A percentile compares a stretch with the other conserved stretches of the same genome.
These are phyloP conservation scores for Cerioporus squamosus DNA, from an alignment of 1,284 basidiomycete genomes.

Conservation along the genomic window DNA sequence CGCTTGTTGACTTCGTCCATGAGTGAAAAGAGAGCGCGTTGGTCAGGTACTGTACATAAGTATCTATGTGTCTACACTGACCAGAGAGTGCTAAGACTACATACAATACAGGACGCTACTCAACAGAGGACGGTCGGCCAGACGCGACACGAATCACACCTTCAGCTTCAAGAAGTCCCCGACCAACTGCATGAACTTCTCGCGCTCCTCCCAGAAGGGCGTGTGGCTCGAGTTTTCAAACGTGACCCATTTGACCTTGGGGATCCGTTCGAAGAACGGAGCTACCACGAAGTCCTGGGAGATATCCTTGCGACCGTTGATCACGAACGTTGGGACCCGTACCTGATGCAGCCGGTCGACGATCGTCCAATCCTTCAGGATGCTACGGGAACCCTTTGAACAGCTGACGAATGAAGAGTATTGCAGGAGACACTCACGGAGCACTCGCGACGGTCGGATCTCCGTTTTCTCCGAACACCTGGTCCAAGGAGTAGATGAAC, in stretches of 20 bases:
- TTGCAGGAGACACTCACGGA: conserved; percentile 11
- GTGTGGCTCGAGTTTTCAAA: conserved; percentile 33
- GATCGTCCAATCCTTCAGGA: conserved; percentile 31
- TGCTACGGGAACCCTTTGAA: conserved; percentile 1
- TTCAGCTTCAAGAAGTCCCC: conserved; percentile 18
- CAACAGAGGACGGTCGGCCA: too few species aligned
- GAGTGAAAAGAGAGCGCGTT: too few species aligned
- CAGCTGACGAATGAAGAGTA: not conserved
- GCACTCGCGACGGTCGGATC: conserved; percentile 27
- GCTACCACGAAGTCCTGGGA: conserved; percentile 30
- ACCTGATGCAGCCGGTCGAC: conserved; percentile 30
- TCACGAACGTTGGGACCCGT: conserved; percentile 30
- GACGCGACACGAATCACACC: not conserved
- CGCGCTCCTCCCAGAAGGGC: conserved; percentile 31
- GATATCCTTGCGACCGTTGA: conserved; percentile 32
- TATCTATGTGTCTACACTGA: too few species aligned
- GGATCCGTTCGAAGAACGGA: conserved; percentile 28
- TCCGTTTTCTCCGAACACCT: conserved; percentile 18
- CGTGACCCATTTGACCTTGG: conserved; percentile 29
- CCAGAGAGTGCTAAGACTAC: too few species aligned
- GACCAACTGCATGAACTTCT: conserved; percentile 24
- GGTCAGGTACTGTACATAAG: too few species aligned
- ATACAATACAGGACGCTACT: too few species aligned
- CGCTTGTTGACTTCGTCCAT: too few species aligned
- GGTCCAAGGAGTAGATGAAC: conserved; percentile 18